These are phyloP conservation scores for Hanseniaspora gamundiae DNA, from an alignment of 1,139 yeast genomes.

Conservation along the genomic window DNA sequence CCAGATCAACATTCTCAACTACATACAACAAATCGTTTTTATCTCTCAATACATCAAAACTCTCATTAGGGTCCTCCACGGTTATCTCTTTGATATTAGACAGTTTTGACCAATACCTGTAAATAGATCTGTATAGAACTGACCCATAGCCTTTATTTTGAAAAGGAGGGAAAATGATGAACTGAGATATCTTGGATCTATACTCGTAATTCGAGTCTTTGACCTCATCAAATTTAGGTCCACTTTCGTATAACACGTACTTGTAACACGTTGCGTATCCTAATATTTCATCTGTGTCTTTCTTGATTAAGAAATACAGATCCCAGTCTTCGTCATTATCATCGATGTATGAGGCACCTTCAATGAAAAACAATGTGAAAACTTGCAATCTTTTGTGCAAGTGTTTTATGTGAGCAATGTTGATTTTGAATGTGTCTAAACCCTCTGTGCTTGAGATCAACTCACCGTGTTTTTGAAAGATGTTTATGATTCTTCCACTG, in stretches of 20 bases:
- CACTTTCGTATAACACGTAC: conserved; percentile 66
- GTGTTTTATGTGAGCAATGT: conserved; percentile 26
- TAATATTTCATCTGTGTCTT: conserved; percentile 32
- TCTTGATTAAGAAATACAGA: conserved; percentile 28
- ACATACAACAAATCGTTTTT: conserved; percentile 60
- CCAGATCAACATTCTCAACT: conserved; percentile 23
- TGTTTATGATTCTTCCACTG: conserved; percentile 38
- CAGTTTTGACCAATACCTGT: conserved; percentile 44
- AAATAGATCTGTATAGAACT: conserved; percentile 44
- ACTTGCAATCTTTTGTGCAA: conserved; percentile 66
- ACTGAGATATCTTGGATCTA: conserved; percentile 63
- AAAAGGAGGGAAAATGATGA: conserved; percentile 68
- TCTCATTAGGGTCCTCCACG: conserved; percentile 91
- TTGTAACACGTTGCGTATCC: conserved; percentile 81
- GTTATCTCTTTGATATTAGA: conserved; percentile 56
- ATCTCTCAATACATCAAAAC: conserved; percentile 84
- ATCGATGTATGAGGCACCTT: conserved; percentile 88
- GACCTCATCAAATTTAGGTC: conserved; percentile 42
- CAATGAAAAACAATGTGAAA: conserved; percentile 72
- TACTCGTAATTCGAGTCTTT: conserved; percentile 30
- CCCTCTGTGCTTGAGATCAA: conserved; percentile 22
- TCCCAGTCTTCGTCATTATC: conserved; percentile 65
- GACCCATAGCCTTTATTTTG: conserved; percentile 67
- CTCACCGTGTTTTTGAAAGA: conserved; percentile 16
- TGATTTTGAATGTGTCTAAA: conserved; percentile 27